Conservation (phyloP, 2,329 filamentous ascomycete species). For the Basipetospora chlamydospora region DNA sequence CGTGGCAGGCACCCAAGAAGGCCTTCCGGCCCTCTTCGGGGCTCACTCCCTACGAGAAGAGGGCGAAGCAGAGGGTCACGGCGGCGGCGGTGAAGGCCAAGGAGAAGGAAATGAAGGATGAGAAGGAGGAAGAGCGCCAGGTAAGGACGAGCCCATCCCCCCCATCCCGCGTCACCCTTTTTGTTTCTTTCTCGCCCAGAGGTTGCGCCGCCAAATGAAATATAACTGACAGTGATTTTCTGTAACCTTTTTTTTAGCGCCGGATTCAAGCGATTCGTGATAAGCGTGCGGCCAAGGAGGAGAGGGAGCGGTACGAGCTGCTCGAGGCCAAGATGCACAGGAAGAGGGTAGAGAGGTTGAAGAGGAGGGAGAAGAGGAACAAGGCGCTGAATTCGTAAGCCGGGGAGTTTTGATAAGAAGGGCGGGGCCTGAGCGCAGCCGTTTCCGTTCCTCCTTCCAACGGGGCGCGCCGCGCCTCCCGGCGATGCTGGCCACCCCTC, state of each 20-base stretch:
- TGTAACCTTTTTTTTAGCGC: too few species aligned
- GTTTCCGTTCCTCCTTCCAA: too few species aligned
- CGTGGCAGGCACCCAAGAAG: conserved; percentile 76
- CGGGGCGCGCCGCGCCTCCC: too few species aligned
- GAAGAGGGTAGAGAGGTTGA: conserved; percentile 84
- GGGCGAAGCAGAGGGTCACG: conserved; percentile 53
- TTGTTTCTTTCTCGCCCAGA: not conserved
- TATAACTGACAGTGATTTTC: too few species aligned
- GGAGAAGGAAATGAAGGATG: conserved; percentile 90
- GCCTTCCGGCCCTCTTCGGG: conserved; percentile 74
- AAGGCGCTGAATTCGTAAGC: conserved; percentile 57
- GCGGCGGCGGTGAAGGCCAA: conserved; percentile 73
- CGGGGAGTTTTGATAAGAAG: too few species aligned
- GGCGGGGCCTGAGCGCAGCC: too few species aligned
- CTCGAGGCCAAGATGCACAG: conserved; percentile 96
- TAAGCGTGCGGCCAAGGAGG: conserved; percentile 75
- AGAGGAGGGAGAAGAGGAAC: conserved; percentile 93
- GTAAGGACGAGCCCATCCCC: conserved; percentile 35
- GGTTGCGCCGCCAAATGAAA: conserved; percentile 9
- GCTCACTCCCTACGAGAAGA: conserved; percentile 64
- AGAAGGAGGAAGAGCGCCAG: conserved; percentile 81
- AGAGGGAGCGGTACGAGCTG: conserved; percentile 83
- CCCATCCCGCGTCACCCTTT: not conserved
- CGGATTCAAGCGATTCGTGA: conserved; percentile 71
- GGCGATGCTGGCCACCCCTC: too few species aligned